These are phyloP conservation scores for Sphenostylis stenocarpa DNA, from an alignment of 306 rosid genomes.

Conservation along the genomic window DNA sequence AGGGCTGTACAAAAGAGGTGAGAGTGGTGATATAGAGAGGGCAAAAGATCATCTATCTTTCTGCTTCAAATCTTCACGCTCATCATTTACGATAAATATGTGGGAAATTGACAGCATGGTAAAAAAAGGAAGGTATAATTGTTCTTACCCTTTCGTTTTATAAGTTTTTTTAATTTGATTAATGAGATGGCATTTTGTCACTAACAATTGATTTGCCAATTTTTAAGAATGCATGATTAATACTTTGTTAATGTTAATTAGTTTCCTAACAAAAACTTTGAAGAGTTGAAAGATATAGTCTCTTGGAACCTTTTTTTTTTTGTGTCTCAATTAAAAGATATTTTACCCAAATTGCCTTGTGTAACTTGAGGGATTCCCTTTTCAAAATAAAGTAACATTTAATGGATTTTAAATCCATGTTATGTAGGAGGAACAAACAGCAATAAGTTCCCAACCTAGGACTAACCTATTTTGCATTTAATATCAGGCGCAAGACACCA, in stretches of 20 bases:
- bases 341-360: conserved; percentile 13
- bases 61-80: conserved; percentile 97
- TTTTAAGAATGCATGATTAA: neutral
- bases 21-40: conserved; percentile 69
- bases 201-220: neutral
- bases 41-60: conserved; percentile 95
- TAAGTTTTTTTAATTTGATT: conserved; percentile 7
- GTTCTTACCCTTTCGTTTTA: conserved; percentile 23
- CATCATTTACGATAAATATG: conserved; percentile 96
- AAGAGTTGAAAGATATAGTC: conserved; percentile 11
- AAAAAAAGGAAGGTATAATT: conserved; percentile 85
- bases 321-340: neutral
- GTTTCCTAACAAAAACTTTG: neutral
- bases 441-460: conserved; percentile 14
- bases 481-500: conserved; percentile 85
- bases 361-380: conserved; percentile 21
- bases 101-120: conserved; percentile 98
- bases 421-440: conserved; percentile 24
- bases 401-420: conserved; percentile 9
- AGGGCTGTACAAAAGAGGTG: conserved; percentile 79
- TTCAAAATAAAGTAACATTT: conserved; percentile 2
- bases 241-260: conserved; percentile 8
- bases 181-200: neutral
- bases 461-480: conserved; percentile 35
- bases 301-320: neutral